Percentiles rank a stretch among this genome's conserved stretches.
Conservation (phyloP, 495 filamentous ascomycete genomes). For the Aspergillus haitiensis region DNA sequence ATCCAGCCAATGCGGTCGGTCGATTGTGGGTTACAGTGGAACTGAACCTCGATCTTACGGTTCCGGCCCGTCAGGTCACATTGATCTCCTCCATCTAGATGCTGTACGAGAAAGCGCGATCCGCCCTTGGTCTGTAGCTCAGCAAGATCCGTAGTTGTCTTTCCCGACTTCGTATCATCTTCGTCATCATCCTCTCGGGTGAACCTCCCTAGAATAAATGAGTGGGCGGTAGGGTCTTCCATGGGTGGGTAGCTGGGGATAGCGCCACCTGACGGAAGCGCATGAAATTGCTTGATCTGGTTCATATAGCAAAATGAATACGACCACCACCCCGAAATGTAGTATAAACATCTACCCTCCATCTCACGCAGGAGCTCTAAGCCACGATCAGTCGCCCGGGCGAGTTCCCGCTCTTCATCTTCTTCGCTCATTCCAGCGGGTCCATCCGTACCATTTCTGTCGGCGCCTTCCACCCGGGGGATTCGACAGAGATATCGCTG, state of each 20-base stretch:
- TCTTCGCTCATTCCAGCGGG: constrained; percentile 56
- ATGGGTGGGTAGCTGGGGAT: constrained; percentile 68
- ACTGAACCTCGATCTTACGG: constrained; percentile 85
- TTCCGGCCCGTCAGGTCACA: constrained; percentile 90
- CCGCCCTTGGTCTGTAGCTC: constrained; percentile 80
- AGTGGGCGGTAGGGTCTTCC: constrained; percentile 72
- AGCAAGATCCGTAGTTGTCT: constrained; percentile 44
- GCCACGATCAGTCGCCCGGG: constrained; percentile 77
- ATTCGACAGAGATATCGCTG: constrained; percentile 82
- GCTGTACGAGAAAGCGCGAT: constrained; percentile 87
- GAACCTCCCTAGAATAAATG: constrained; percentile 76
- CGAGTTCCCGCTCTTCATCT: constrained; percentile 83
- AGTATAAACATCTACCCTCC: constrained; percentile 87
- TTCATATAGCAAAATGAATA: constrained; percentile 93
- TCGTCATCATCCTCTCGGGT: constrained; percentile 28
- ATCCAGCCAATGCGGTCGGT: constrained; percentile 88
- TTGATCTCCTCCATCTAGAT: constrained; percentile 76
- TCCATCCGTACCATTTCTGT: constrained; percentile 51
- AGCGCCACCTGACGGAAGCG: constrained; percentile 63
- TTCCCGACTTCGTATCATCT: constrained; percentile 32
- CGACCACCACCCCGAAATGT: constrained; percentile 91
- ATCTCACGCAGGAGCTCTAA: constrained; percentile 89
- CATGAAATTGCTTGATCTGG: constrained; percentile 90
- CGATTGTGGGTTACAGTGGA: constrained; percentile 84
- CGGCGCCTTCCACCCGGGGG: constrained; percentile 60